phyloP scores from a whole-genome alignment of 345 rosid species.

The Erucastrum elatum region DNA sequence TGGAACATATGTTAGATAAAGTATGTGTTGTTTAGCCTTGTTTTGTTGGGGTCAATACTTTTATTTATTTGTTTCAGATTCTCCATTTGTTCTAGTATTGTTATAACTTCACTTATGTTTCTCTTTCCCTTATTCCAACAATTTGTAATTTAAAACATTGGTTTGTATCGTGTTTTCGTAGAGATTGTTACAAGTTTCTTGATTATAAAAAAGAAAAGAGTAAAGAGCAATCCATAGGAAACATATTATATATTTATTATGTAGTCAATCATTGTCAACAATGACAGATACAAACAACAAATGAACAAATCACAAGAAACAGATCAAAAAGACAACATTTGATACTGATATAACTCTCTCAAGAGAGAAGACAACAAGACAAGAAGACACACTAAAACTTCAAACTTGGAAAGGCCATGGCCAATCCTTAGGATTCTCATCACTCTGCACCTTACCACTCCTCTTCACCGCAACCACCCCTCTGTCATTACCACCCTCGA shows the following conservation, averaged over 20 bases:
- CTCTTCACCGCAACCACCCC: conserved; percentile 44
- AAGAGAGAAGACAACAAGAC: background rate
- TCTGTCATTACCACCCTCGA: conserved; percentile 49
- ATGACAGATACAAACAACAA: background rate
- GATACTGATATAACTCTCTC: background rate
- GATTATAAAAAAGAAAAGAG: background rate
- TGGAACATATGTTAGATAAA: conserved; percentile 23
- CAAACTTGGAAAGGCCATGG: conserved; percentile 84
- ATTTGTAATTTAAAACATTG: background rate
- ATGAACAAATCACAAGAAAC: background rate
- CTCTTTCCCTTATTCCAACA: background rate
- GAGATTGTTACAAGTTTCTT: background rate
- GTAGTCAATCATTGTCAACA: background rate
- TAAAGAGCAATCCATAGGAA: background rate
- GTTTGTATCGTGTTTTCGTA: background rate
- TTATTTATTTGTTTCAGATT: background rate
- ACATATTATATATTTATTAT: background rate
- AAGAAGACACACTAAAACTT: background rate
- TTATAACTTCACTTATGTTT: no score
- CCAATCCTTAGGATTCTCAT: conserved; percentile 77
- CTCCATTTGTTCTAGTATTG: background rate
- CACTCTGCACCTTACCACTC: conserved; percentile 69
- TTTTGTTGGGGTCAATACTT: background rate
- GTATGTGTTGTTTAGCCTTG: background rate
- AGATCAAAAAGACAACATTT: background rate